Evolutionary conservation across 1,284 basidiomycete species (phyloP).

Genomic region (Salmacisia buchloeana): DNA sequence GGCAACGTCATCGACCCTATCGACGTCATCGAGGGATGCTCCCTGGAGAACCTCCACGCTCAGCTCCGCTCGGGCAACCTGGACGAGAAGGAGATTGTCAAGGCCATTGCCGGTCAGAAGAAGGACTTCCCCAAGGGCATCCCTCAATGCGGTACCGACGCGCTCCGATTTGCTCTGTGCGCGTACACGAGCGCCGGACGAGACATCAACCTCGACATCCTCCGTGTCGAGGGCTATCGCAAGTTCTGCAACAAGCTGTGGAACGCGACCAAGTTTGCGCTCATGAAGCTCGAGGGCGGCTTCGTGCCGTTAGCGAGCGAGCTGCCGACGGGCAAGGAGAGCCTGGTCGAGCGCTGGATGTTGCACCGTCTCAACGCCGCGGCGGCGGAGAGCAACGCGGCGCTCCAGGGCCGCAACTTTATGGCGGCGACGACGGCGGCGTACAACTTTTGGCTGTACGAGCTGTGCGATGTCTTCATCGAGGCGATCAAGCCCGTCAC

Average conservation of each 20-base stretch:
- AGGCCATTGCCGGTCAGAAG: slow-evolving; percentile 92
- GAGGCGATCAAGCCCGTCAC: slow-evolving; percentile 85
- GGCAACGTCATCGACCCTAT: slow-evolving; percentile 98
- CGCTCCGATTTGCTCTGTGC: slow-evolving; percentile 87
- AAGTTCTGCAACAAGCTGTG: slow-evolving; percentile 99
- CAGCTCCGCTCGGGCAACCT: slow-evolving; percentile 88
- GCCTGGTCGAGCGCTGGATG: slow-evolving; percentile 91
- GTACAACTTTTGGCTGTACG: slow-evolving; percentile 97
- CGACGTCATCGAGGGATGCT: slow-evolving; percentile 84
- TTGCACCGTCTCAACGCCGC: slow-evolving; percentile 87
- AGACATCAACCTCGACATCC: slow-evolving; percentile 66
- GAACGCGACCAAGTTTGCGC: slow-evolving; percentile 95
- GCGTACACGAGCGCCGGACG: slow-evolving; percentile 74
- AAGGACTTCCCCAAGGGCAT: slow-evolving; percentile 99
- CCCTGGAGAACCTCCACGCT: slow-evolving; percentile 75
- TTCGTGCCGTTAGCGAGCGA: slow-evolving; percentile 34
- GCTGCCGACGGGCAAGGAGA: slow-evolving; percentile 80
- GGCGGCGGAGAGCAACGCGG: slow-evolving; percentile 68
- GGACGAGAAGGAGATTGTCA: slow-evolving; percentile 85
- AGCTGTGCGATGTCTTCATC: slow-evolving; percentile 97
- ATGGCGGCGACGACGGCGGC: slow-evolving; percentile 78
- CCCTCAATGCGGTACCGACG: slow-evolving; percentile 96
- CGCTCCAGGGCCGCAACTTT: slow-evolving; percentile 79
- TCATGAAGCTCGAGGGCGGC: slow-evolving; percentile 46
- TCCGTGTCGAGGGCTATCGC: slow-evolving; percentile 96